Evolutionary conservation across 2,329 filamentous ascomycete genomes (phyloP).

Genomic region (Epichloe gansuensis): DNA sequence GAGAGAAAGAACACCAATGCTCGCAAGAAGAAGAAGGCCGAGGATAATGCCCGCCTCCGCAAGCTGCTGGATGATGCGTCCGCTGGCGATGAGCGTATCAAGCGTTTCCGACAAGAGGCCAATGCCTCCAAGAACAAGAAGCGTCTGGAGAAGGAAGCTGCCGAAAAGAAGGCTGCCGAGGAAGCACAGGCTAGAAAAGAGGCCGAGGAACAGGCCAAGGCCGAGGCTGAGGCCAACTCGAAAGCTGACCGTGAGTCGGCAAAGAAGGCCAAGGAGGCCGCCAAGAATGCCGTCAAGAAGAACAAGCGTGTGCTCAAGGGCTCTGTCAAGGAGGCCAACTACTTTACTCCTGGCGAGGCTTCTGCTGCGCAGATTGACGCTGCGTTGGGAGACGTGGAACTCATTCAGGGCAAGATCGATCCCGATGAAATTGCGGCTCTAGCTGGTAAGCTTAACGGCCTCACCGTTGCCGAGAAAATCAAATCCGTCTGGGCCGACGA

Average conservation of each 20-base stretch:
- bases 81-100: conserved; percentile 84
- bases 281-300: conserved; percentile 99
- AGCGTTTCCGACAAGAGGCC: conserved; percentile 87
- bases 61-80: conserved; percentile 81
- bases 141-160: conserved; percentile 77
- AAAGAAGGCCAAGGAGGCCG: conserved; percentile 98
- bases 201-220: conserved; percentile 66
- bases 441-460: conserved; percentile 64
- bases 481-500: conserved; percentile 73
- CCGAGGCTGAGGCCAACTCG: conserved; percentile 75
- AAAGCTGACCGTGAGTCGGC: conserved; percentile 71
- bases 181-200: conserved; percentile 75
- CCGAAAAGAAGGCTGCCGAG: conserved; percentile 75
- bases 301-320: conserved; percentile 96
- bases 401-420: conserved; percentile 78
- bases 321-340: conserved; percentile 95
- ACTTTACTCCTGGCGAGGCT: conserved; percentile 66
- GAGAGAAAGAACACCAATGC: conserved; percentile 98
- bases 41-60: conserved; percentile 85
- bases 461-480: conserved; percentile 73
- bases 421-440: conserved; percentile 79
- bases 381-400: conserved; percentile 75
- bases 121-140: conserved; percentile 96
- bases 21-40: conserved; percentile 98
- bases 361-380: conserved; percentile 68